Conservation (phyloP, 2,329 filamentous ascomycete species). For the Elsinoe australis region DNA sequence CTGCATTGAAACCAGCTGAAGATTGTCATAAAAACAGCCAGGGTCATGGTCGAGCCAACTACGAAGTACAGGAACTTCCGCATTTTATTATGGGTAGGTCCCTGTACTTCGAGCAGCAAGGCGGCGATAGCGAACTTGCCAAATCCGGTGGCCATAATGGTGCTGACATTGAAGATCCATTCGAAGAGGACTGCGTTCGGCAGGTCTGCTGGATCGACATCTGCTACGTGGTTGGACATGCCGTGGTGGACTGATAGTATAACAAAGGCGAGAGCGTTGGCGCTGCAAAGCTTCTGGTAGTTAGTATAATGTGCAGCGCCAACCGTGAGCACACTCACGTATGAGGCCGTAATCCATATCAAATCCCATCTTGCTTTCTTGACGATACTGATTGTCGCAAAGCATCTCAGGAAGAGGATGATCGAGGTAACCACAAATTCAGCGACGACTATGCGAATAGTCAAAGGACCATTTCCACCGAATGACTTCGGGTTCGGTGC, state of each 20-base stretch:
- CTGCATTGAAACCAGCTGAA: slow-evolving; percentile 16
- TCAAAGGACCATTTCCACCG: slow-evolving; percentile 6
- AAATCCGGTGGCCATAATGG: slow-evolving; percentile 7
- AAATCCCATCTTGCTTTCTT: slow-evolving; percentile 5
- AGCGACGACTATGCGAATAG: slow-evolving; percentile 2
- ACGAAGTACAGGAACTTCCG: slow-evolving; percentile 12
- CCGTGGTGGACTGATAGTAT: background rate
- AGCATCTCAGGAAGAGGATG: slow-evolving; percentile 4
- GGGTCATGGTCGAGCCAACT: slow-evolving; percentile 6
- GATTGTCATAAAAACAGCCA: slow-evolving; percentile 6
- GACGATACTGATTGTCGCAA: background rate
- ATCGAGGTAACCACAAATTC: slow-evolving; percentile 1
- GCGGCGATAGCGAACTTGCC: slow-evolving; percentile 13
- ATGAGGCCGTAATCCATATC: background rate
- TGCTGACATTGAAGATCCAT: slow-evolving; percentile 6
- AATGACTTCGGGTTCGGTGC: background rate
- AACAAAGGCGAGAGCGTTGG: slow-evolving; percentile 3
- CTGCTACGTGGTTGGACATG: background rate
- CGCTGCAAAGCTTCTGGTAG: background rate
- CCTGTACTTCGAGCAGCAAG: slow-evolving; percentile 9
- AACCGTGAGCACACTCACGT: background rate
- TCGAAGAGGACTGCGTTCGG: slow-evolving; percentile 5
- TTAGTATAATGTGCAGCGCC: background rate
- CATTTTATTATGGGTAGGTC: slow-evolving; percentile 1
- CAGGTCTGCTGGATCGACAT: background rate